A percentile compares a stretch with the other conserved stretches of the same genome.
phyloP scores from a whole-genome alignment of 1,284 basidiomycete genomes.

The Athelia sp. region DNA sequence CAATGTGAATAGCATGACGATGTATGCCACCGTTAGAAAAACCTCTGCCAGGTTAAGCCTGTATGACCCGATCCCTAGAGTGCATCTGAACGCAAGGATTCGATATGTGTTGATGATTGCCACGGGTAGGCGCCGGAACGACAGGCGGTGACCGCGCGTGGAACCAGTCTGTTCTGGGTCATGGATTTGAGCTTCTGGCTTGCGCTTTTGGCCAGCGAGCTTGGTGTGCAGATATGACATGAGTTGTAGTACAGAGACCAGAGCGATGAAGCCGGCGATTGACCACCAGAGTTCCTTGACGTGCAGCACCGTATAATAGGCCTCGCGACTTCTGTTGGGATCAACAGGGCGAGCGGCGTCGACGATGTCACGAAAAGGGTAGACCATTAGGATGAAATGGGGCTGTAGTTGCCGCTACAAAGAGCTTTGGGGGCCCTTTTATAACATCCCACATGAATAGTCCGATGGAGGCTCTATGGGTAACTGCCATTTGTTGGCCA shows the following conservation, averaged over 20 bases:
- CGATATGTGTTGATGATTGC: constrained; percentile 40
- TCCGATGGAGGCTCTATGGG: too few species aligned
- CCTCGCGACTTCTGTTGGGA: too few species aligned
- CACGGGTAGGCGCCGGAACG: constrained; percentile 27
- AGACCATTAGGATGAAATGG: too few species aligned
- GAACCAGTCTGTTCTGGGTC: constrained; percentile 1
- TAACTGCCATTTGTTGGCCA: too few species aligned
- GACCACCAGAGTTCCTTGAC: constrained; percentile 42
- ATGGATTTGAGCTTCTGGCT: background rate
- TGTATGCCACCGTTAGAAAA: constrained; percentile 37
- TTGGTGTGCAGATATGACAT: constrained; percentile 18
- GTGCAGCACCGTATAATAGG: background rate
- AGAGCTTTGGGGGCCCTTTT: too few species aligned
- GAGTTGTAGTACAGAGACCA: constrained; percentile 34
- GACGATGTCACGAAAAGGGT: too few species aligned
- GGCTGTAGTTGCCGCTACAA: too few species aligned
- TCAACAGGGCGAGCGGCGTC: too few species aligned
- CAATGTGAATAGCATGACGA: constrained; percentile 41
- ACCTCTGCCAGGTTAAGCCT: constrained; percentile 45
- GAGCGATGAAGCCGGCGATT: constrained; percentile 34
- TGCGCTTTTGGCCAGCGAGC: constrained; percentile 19
- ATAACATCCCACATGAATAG: too few species aligned
- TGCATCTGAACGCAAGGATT: constrained; percentile 45
- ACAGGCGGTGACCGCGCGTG: constrained; percentile 11
- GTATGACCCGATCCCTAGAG: constrained; percentile 33